Evolutionary conservation across 305 asterid species (phyloP).

Genomic region (Plantago coronopus): DNA sequence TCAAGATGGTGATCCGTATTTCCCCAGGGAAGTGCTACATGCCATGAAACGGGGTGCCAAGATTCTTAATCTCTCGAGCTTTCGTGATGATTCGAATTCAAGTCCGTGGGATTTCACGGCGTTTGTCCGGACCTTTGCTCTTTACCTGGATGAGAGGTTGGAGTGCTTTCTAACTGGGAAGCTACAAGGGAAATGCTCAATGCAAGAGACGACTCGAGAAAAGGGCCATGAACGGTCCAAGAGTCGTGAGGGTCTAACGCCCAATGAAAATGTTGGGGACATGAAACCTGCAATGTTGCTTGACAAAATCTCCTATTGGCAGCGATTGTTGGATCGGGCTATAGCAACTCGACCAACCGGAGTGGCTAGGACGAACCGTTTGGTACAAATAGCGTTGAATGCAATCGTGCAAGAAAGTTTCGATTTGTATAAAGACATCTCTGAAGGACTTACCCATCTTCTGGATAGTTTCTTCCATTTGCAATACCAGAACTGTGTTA

Average conservation of each 20-base stretch:
- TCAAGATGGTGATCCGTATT: constrained; percentile 84
- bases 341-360: constrained; percentile 80
- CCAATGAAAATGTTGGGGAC: constrained; percentile 52
- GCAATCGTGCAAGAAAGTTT: constrained; percentile 75
- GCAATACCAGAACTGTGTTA: constrained; percentile 59
- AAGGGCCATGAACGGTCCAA: constrained; percentile 25
- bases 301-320: constrained; percentile 68
- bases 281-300: constrained; percentile 78
- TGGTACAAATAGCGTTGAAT: constrained; percentile 55
- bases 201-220: constrained; percentile 25
- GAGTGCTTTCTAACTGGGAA: constrained; percentile 84
- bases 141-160: constrained; percentile 74
- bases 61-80: constrained; percentile 67
- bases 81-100: constrained; percentile 66
- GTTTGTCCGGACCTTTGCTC: constrained; percentile 67
- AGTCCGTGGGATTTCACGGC: constrained; percentile 86
- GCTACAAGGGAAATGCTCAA: constrained; percentile 48
- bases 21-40: constrained; percentile 80
- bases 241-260: constrained; percentile 23
- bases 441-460: constrained; percentile 66
- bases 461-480: constrained; percentile 73
- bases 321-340: constrained; percentile 67
- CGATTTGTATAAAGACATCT: constrained; percentile 65
- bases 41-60: constrained; percentile 76
- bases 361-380: constrained; percentile 44